Evolutionary conservation across 2,329 filamentous ascomycete genomes (phyloP).

Genomic region (Penicillium aurantiogriseum): DNA sequence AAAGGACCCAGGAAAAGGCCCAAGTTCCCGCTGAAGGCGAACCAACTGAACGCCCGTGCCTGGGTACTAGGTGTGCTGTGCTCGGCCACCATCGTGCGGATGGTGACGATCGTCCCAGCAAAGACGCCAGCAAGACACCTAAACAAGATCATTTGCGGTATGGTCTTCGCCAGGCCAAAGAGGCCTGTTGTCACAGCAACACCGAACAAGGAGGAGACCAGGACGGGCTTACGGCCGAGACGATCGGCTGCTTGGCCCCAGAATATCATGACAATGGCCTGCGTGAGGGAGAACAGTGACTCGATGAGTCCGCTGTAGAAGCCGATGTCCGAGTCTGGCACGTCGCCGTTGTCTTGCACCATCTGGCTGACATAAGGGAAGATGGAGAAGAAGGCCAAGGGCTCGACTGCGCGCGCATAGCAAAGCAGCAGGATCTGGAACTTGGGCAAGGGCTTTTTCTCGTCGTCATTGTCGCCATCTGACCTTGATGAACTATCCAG

Average conservation of each 20-base stretch:
- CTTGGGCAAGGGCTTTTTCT: slow-evolving; percentile 55
- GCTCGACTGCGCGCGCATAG: slow-evolving; percentile 70
- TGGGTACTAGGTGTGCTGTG: slow-evolving; percentile 68
- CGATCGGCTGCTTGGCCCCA: slow-evolving; percentile 70
- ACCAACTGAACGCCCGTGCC: slow-evolving; percentile 71
- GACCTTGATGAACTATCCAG: background rate
- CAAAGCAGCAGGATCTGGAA: slow-evolving; percentile 71
- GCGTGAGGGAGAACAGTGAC: slow-evolving; percentile 68
- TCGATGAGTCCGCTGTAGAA: slow-evolving; percentile 77
- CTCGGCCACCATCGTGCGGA: slow-evolving; percentile 75
- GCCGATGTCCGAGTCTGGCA: slow-evolving; percentile 66
- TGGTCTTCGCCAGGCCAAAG: slow-evolving; percentile 65
- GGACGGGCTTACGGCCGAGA: slow-evolving; percentile 68
- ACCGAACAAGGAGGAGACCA: slow-evolving; percentile 66
- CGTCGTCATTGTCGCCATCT: slow-evolving; percentile 23
- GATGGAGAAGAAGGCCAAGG: slow-evolving; percentile 79
- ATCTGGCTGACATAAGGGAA: slow-evolving; percentile 79
- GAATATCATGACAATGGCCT: slow-evolving; percentile 73
- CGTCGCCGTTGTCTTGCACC: slow-evolving; percentile 64
- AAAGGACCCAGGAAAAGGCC: slow-evolving; percentile 72
- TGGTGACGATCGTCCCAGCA: slow-evolving; percentile 69
- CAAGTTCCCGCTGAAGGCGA: slow-evolving; percentile 71
- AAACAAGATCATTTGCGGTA: slow-evolving; percentile 74
- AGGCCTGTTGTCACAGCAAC: slow-evolving; percentile 60
- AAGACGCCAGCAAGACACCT: slow-evolving; percentile 72